Conservation (phyloP, 768 basidiomycete genomes). For the Arthromyces matolae region DNA sequence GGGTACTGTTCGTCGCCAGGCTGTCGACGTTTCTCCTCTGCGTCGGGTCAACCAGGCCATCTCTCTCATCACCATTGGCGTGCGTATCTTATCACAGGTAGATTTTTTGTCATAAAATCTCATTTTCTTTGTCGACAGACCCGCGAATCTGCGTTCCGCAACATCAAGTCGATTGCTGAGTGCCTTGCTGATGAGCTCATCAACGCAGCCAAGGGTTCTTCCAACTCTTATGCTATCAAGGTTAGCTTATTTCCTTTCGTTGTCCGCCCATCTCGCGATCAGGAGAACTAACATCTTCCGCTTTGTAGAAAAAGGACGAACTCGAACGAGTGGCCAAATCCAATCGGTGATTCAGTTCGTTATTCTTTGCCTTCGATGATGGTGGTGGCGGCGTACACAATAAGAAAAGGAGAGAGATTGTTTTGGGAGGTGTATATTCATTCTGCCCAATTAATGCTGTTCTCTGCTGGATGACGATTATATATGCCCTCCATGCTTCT, state of each 20-base stretch:
- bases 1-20: constrained; percentile 99
- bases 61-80: constrained; percentile 91
- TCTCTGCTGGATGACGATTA: constrained; percentile 6
- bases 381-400: constrained; percentile 9
- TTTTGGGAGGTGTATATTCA: constrained; percentile 9
- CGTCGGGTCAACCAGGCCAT: constrained; percentile 98
- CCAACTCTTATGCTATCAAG: constrained; percentile 99
- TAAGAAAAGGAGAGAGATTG: constrained; percentile 14
- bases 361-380: too few relatives aligned
- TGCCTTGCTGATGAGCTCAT: constrained; percentile 99
- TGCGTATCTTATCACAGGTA: constrained; percentile 39
- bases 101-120: neutral
- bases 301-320: constrained; percentile 91
- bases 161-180: constrained; percentile 98
- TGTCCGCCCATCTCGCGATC: neutral
- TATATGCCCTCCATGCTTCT: constrained; percentile 11
- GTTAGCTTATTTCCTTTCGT: constrained; percentile 33
- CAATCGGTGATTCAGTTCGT: constrained; percentile 77
- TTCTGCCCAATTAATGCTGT: constrained; percentile 5
- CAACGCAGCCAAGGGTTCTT: constrained; percentile 99
- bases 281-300: constrained; percentile 6
- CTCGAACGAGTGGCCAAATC: constrained; percentile 99
- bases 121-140: constrained; percentile 52
- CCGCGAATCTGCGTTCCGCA: constrained; percentile 99
- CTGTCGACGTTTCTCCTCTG: constrained; percentile 98